These are phyloP conservation scores for Debaryomyces hansenii DNA, from an alignment of 805 yeast species.

Conservation along the genomic window DNA sequence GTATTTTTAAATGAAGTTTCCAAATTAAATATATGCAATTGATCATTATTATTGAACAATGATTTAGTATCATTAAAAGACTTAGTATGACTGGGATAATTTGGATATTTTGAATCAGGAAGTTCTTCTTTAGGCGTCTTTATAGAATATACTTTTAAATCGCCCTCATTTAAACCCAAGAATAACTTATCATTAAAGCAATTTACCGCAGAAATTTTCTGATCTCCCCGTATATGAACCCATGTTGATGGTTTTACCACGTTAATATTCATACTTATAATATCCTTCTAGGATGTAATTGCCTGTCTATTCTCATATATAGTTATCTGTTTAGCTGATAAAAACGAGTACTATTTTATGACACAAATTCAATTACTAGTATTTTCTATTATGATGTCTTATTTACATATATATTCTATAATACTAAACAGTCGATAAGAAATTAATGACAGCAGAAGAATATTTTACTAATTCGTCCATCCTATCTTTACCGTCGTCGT, in stretches of 20 bases:
- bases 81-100: constrained; percentile 9
- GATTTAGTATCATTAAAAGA: constrained; percentile 25
- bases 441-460: constrained; percentile 75
- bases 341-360: not conserved
- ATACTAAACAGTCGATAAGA: constrained; percentile 48
- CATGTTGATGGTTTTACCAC: constrained; percentile 37
- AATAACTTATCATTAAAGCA: constrained; percentile 19
- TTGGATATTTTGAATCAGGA: constrained; percentile 6
- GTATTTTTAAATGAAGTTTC: constrained; percentile 22
- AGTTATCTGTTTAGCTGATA: no score
- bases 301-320: no score
- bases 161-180: constrained; percentile 38
- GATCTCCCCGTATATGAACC: constrained; percentile 24
- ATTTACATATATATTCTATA: not conserved
- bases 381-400: no score
- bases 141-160: constrained; percentile 24
- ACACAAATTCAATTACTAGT: constrained; percentile 1
- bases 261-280: constrained; percentile 33
- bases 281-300: not conserved
- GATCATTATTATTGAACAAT: constrained; percentile 19
- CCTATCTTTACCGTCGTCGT: constrained; percentile 40
- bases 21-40: constrained; percentile 13
- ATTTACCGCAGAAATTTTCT: constrained; percentile 24
- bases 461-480: constrained; percentile 72
- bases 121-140: constrained; percentile 12